Evolutionary conservation across 345 rosid genomes (phyloP).

Genomic region (Aegle marmelos): DNA sequence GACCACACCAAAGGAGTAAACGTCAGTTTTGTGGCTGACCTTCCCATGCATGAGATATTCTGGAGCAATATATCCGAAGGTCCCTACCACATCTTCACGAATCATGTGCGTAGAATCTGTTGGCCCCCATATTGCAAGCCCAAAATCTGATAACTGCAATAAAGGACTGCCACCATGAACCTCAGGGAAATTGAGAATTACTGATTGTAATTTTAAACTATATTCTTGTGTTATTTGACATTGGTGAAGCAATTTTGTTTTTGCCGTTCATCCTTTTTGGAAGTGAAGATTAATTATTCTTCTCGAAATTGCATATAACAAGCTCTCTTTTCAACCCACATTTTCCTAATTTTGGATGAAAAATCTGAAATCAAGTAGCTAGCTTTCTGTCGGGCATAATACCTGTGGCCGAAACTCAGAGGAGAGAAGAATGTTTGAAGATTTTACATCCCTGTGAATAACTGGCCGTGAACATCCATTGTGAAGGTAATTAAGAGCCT

Average conservation of each 20-base stretch:
- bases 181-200: background rate
- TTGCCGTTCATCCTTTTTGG: too few species aligned
- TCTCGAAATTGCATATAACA: background rate
- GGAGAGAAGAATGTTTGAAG: constrained; percentile 57
- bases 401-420: constrained; percentile 47
- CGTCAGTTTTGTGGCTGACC: constrained; percentile 45
- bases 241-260: too few species aligned
- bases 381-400: background rate
- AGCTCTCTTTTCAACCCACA: too few species aligned
- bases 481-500: constrained; percentile 46
- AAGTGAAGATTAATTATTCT: background rate
- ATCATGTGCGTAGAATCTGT: constrained; percentile 24
- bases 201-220: background rate
- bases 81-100: constrained; percentile 39
- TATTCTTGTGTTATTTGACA: background rate
- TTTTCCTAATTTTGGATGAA: background rate
- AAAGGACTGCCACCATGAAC: background rate
- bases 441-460: constrained; percentile 57
- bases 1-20: constrained; percentile 56
- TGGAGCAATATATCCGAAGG: constrained; percentile 61
- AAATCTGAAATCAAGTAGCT: background rate
- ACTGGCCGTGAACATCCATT: constrained; percentile 34
- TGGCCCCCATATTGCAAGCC: constrained; percentile 53
- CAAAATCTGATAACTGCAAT: constrained; percentile 52
- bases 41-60: constrained; percentile 55